Base-by-base conservation (phyloP, 257 asterid genomes). In the Capsicum baccatum region DNA sequence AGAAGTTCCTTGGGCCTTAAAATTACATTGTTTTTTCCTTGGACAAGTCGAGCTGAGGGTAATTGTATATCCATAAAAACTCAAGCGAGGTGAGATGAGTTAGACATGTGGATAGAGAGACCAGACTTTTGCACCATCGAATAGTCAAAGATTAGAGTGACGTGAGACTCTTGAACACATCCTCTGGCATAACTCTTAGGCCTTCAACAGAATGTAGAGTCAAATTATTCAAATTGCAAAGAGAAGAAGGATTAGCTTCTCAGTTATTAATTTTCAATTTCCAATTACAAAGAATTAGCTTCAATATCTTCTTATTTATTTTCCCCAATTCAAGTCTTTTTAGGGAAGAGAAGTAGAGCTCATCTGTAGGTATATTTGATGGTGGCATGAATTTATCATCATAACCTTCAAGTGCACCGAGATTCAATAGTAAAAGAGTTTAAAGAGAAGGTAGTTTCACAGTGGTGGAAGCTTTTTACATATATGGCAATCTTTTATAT, bases 361-460 rank as follows among this genome's bases (percentile, higher is more conserved):
- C 79, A 71, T 71, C 54, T 71, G n/a, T 66, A 66, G 48, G 73
- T 33, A 11, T 12, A 66, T 12, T 66, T 74, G 66, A 79, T 79
- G 67, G 63, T 79, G 37, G 13, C 6, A 37, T 52, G 15, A 37
- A 55, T 21, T 33, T 52, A 79, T 79, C 66, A 52, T 74, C 81
- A 14, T 10, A 48, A 52, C 52, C 67, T 21, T 54, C 37, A 48
- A 48, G 37, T 54, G 42, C 60, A n/a, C 50, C 52, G 9, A 55
- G 50, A 14, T 44, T 0, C 1, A 2, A 9, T 7, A 79, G 83
- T 55, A 2, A 19, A 79, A 79, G 67, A 16, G 48, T 4, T 57
- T 79, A 13, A 50, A 79, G 63, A 79, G 66, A 37, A 55, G 82
- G 83, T 67, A 79, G 19, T 79, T 33, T 4, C 66, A 39, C 50